Evolutionary conservation across 1,284 basidiomycete genomes (phyloP).

Genomic region (Melampsora larici-populina): DNA sequence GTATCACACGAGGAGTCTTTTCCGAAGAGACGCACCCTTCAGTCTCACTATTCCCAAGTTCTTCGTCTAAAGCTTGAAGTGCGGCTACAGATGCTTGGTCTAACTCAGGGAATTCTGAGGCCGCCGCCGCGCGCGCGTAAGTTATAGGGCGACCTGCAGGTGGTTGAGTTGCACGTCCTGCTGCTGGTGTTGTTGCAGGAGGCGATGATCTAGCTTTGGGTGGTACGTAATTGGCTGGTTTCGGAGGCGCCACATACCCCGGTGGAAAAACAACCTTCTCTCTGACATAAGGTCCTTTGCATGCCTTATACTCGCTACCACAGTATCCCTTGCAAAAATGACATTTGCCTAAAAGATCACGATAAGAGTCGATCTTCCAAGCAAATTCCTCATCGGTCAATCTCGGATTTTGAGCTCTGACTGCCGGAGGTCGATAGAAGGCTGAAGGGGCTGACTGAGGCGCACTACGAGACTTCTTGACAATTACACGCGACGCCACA

Average conservation of each 20-base stretch:
- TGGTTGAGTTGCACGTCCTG: too few relatives aligned
- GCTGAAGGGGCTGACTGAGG: background rate
- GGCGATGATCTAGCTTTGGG: background rate
- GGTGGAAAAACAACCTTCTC: background rate
- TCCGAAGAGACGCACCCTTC: background rate
- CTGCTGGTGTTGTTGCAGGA: background rate
- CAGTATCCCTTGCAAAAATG: conserved; percentile 13
- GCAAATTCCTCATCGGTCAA: background rate
- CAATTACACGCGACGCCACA: background rate
- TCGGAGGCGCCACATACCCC: background rate
- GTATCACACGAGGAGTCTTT: background rate
- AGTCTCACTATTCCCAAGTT: background rate
- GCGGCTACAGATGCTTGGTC: too few relatives aligned
- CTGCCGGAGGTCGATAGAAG: background rate
- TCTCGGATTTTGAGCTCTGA: background rate
- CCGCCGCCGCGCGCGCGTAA: too few relatives aligned
- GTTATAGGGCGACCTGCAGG: too few relatives aligned
- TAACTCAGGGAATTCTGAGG: too few relatives aligned
- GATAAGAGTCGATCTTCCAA: conserved; percentile 9
- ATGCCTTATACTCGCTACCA: background rate
- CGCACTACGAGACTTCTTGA: background rate
- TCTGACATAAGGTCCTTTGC: too few relatives aligned
- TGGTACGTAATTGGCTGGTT: background rate
- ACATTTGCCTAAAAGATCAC: background rate
- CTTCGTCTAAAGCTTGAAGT: background rate